A percentile compares a stretch with the other conserved stretches of the same genome.
Conservation (phyloP, 2,329 filamentous ascomycete species). For the Kalmusia sp. region DNA sequence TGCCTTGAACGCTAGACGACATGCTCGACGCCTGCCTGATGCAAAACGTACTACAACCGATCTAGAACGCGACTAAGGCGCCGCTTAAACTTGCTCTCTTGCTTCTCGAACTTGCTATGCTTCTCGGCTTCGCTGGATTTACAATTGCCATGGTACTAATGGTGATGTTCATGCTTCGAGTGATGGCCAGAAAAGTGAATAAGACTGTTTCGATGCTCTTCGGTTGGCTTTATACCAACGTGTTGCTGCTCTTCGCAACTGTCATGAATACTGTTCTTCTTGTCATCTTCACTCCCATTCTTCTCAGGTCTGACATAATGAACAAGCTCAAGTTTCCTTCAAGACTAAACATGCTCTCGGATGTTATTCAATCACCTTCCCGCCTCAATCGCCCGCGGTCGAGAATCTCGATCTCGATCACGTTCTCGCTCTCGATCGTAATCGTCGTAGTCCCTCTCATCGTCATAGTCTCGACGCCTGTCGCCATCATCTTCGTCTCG, state of each 20-base stretch:
- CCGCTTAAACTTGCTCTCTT: background rate
- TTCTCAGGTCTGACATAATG: background rate
- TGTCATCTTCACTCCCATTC: background rate
- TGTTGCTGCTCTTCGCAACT: background rate
- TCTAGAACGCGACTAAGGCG: background rate
- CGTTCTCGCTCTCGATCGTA: slow-evolving; percentile 30
- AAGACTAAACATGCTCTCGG: background rate
- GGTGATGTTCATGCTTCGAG: background rate
- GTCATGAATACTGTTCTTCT: background rate
- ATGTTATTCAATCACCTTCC: slow-evolving; percentile 34
- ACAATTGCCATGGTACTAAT: background rate
- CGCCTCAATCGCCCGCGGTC: slow-evolving; percentile 35
- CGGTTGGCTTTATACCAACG: background rate
- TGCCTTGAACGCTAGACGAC: too few relatives aligned
- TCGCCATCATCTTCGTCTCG: slow-evolving; percentile 40
- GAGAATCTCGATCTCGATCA: slow-evolving; percentile 6
- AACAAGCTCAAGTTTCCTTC: background rate
- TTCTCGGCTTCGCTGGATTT: background rate
- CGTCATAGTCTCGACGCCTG: slow-evolving; percentile 33
- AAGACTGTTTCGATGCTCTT: background rate
- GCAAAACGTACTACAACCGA: background rate
- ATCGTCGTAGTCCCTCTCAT: slow-evolving; percentile 35
- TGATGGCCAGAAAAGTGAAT: background rate
- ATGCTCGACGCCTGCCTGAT: too few relatives aligned
- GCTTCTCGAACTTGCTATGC: background rate